These are phyloP conservation scores for Fagopyrum homotropicum DNA, from an alignment of 148 eudicot species.

Conservation along the genomic window DNA sequence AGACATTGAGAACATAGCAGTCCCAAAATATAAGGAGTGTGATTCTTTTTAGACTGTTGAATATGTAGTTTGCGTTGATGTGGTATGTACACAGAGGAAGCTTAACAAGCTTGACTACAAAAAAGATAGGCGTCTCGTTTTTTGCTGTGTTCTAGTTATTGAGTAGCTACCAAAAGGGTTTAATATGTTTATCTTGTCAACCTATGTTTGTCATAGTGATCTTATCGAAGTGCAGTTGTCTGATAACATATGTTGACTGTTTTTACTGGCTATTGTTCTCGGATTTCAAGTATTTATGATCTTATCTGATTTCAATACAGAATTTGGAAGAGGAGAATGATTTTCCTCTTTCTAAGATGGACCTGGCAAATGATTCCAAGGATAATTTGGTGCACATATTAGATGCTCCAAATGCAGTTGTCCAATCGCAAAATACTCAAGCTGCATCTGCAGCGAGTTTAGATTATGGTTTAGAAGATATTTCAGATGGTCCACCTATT, in stretches of 20 bases:
- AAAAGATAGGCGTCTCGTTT: neutral
- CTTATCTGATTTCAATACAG: conserved; percentile 29
- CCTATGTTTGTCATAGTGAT: neutral
- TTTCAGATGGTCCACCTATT: conserved; percentile 27
- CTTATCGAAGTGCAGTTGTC: neutral
- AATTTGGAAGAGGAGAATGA: conserved; percentile 27
- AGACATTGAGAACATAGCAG: neutral
- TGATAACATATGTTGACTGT: conserved; percentile 1
- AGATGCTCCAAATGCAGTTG: neutral
- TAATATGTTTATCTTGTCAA: neutral
- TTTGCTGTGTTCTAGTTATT: neutral
- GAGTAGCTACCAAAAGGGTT: neutral
- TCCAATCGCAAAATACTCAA: conserved; percentile 6
- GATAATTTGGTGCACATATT: neutral
- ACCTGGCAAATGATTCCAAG: conserved; percentile 14
- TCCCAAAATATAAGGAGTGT: neutral
- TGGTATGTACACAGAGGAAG: neutral
- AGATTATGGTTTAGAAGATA: conserved; percentile 26
- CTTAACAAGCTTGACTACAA: neutral
- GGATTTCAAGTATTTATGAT: neutral
- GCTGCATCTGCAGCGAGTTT: conserved; percentile 23
- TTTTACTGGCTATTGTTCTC: neutral
- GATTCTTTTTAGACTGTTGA: neutral
- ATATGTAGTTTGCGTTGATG: neutral
- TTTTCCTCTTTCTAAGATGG: conserved; percentile 20